These are phyloP conservation scores for Lipomyces yamadae DNA, from an alignment of 805 yeast genomes.

Conservation along the genomic window DNA sequence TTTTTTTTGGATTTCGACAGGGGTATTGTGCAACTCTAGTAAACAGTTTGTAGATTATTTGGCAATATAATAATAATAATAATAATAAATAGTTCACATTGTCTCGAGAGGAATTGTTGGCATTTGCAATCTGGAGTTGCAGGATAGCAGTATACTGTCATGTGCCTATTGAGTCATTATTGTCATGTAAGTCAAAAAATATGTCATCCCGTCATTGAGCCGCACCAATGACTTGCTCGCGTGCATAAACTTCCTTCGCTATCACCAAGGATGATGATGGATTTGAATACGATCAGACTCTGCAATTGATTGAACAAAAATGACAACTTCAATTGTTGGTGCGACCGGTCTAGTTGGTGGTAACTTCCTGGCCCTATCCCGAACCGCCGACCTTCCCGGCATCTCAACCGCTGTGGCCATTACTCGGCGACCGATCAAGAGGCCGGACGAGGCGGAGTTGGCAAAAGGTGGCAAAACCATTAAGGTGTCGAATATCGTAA, in stretches of 20 bases:
- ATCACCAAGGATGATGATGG: too few relatives aligned
- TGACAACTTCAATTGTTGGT: slow-evolving; percentile 53
- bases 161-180: too few relatives aligned
- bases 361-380: slow-evolving; percentile 55
- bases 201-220: too few relatives aligned
- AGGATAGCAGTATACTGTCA: too few relatives aligned
- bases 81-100: too few relatives aligned
- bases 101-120: too few relatives aligned
- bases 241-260: background rate
- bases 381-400: slow-evolving; percentile 49
- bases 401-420: slow-evolving; percentile 49
- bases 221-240: background rate
- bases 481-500: slow-evolving; percentile 56
- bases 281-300: background rate
- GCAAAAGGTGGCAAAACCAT: slow-evolving; percentile 48
- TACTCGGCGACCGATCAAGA: slow-evolving; percentile 27
- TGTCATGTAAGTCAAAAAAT: too few relatives aligned
- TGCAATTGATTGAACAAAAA: slow-evolving; percentile 1
- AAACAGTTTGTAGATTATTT: too few relatives aligned
- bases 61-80: too few relatives aligned
- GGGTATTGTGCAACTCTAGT: too few relatives aligned
- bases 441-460: slow-evolving; percentile 2
- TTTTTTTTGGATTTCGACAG: too few relatives aligned
- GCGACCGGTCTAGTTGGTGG: slow-evolving; percentile 81
- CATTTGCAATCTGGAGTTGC: too few relatives aligned